A percentile compares a stretch with the other conserved stretches of the same genome.
phyloP scores from a whole-genome alignment of 345 rosid genomes.

The Melaleuca alternifolia region DNA sequence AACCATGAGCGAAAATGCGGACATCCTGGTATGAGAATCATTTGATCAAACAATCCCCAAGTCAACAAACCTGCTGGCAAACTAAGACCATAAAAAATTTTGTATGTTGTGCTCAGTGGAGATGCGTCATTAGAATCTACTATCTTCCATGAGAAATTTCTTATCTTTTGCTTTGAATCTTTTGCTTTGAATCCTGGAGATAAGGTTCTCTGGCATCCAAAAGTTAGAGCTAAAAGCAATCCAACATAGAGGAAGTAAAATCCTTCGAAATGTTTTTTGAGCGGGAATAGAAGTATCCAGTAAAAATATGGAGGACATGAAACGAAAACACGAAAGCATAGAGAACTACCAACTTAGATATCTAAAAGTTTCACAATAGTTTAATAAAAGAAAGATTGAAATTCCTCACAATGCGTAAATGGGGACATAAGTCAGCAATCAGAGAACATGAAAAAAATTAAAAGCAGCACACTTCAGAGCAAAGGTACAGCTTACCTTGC shows the following conservation, averaged over 20 bases:
- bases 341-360: background rate
- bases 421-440: background rate
- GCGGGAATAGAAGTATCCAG: background rate
- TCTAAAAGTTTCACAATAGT: background rate
- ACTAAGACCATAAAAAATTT: background rate
- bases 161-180: background rate
- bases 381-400: background rate
- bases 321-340: background rate
- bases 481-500: constrained; percentile 45
- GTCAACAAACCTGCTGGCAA: background rate
- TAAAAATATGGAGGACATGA: background rate
- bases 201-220: background rate
- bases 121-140: background rate
- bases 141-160: background rate
- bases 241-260: background rate
- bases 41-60: background rate
- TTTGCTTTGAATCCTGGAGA: background rate
- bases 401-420: background rate
- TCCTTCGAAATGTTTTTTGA: background rate
- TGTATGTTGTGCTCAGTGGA: background rate
- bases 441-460: background rate
- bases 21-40: background rate
- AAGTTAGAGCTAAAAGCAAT: background rate
- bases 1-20: background rate
- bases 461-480: background rate